phyloP scores from a whole-genome alignment of 2,329 filamentous ascomycete genomes.

The Allantophomopsis lycopodina region DNA sequence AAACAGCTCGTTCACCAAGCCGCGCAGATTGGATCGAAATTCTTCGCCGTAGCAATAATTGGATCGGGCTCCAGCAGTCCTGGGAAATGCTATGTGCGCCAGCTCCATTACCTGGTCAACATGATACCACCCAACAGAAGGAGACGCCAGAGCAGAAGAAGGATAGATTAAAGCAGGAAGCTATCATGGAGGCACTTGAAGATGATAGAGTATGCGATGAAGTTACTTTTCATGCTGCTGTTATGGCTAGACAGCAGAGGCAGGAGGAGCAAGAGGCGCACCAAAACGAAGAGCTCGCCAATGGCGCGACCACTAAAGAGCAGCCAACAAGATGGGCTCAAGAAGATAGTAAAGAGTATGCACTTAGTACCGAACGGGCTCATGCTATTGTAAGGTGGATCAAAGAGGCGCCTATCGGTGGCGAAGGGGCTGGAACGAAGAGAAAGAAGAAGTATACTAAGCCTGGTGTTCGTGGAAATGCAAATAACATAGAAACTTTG shows the following conservation, averaged over 20 bases:
- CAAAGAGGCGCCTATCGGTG: conserved; percentile 33
- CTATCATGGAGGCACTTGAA: conserved; percentile 51
- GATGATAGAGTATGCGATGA: conserved; percentile 58
- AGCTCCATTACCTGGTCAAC: conserved; percentile 32
- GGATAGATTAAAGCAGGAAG: conserved; percentile 47
- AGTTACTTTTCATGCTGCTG: conserved; percentile 47
- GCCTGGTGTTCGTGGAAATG: too few relatives aligned
- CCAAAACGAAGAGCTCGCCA: conserved; percentile 29
- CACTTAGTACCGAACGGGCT: conserved; percentile 56
- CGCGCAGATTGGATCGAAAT: conserved; percentile 73
- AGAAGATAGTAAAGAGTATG: conserved; percentile 55
- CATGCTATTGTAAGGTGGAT: conserved; percentile 60
- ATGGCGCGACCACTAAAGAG: conserved; percentile 12
- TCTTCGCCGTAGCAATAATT: conserved; percentile 51
- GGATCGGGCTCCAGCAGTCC: conserved; percentile 46
- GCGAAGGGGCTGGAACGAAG: conserved; percentile 16
- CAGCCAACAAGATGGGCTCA: conserved; percentile 42
- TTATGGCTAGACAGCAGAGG: conserved; percentile 43
- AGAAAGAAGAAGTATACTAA: conserved; percentile 23
- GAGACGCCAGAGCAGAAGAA: conserved; percentile 38
- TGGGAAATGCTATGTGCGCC: conserved; percentile 64
- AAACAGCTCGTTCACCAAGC: conserved; percentile 55
- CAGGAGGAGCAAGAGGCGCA: conserved; percentile 35
- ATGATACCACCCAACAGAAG: conserved; percentile 19
- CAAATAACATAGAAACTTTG: too few relatives aligned